phyloP scores from a whole-genome alignment of 2,329 filamentous ascomycete genomes.

The Ceratocystis alfenasii region DNA sequence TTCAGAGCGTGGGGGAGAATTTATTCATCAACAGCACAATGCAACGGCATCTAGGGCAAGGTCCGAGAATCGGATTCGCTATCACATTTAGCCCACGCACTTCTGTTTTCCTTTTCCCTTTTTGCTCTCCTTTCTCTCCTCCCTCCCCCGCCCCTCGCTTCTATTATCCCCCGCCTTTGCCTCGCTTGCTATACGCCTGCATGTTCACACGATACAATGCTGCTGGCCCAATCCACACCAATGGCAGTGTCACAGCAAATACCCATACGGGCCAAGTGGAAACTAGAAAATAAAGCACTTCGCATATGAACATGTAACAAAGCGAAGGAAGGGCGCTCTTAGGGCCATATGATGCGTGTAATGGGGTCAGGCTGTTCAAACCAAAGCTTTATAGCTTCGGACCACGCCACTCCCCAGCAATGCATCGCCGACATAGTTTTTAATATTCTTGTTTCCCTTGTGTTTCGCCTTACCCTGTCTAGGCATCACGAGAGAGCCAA shows the following conservation, averaged over 20 bases:
- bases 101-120: conserved; percentile 1
- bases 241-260: too few relatives aligned
- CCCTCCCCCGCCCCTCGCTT: background rate
- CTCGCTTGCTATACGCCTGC: background rate
- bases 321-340: too few relatives aligned
- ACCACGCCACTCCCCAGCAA: background rate
- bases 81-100: background rate
- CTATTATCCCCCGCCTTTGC: background rate
- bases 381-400: background rate
- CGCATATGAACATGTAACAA: too few relatives aligned
- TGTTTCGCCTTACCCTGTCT: background rate
- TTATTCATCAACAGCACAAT: too few relatives aligned
- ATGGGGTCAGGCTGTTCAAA: too few relatives aligned
- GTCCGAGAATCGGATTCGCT: too few relatives aligned
- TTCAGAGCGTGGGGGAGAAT: too few relatives aligned
- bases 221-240: background rate
- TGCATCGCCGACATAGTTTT: background rate
- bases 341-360: too few relatives aligned
- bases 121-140: background rate
- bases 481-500: background rate
- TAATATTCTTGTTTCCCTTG: background rate
- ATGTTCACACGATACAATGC: background rate
- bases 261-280: too few relatives aligned
- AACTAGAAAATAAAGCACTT: too few relatives aligned
- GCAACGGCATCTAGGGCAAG: too few relatives aligned